Percentiles rank a stretch among this genome's conserved stretches.
Evolutionary conservation across 2,329 filamentous ascomycete genomes (phyloP).

Genomic region (Boeremia exigua): DNA sequence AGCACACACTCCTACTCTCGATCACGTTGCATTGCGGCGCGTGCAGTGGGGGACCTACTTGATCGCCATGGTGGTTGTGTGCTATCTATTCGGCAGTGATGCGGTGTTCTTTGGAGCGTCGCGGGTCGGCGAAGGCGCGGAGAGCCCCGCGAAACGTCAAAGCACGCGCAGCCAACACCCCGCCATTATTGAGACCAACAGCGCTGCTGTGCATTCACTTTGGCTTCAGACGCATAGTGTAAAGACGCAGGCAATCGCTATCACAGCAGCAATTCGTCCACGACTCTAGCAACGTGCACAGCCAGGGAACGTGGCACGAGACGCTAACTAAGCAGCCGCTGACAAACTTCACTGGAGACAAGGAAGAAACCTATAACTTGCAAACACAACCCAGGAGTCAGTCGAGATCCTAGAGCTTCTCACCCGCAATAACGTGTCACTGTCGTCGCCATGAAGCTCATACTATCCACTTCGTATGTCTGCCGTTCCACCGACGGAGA

Average conservation of each 20-base stretch:
- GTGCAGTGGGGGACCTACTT: slow-evolving; percentile 51
- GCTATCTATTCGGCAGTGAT: slow-evolving; percentile 13
- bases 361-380: neutral
- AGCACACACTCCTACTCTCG: slow-evolving; percentile 8
- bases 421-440: neutral
- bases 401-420: neutral
- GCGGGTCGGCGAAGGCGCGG: slow-evolving; percentile 21
- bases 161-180: slow-evolving; percentile 25
- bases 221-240: neutral
- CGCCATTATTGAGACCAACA: slow-evolving; percentile 20
- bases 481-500: neutral
- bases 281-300: neutral
- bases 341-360: slow-evolving; percentile 8
- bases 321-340: slow-evolving; percentile 13
- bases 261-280: neutral
- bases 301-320: neutral
- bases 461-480: slow-evolving; percentile 84
- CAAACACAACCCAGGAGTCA: neutral
- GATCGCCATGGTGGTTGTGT: slow-evolving; percentile 57
- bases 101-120: slow-evolving; percentile 17
- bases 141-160: slow-evolving; percentile 29
- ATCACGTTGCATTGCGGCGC: neutral
- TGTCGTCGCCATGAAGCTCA: slow-evolving; percentile 71
- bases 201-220: neutral
- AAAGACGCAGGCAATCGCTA: neutral